Percentiles rank a stretch among this genome's conserved stretches.
phyloP scores from a whole-genome alignment of 352 stramenopile species.

The Elongisporangium senticosum region DNA sequence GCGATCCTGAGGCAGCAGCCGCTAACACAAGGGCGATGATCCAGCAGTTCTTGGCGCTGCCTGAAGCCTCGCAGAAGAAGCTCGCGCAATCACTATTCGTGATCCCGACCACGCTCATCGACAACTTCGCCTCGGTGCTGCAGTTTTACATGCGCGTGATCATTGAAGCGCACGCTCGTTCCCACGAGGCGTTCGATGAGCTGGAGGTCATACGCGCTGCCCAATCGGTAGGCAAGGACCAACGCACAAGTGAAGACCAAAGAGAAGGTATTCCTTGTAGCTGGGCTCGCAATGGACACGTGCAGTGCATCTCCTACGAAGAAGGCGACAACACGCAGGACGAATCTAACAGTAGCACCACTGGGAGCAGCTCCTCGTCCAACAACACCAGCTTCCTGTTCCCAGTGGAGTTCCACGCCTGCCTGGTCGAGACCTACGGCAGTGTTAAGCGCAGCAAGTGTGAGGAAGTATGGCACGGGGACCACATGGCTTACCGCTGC shows the following conservation, averaged over 20 bases:
- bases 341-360: neutral
- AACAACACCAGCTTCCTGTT: conserved; percentile 20
- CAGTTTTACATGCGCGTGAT: conserved; percentile 65
- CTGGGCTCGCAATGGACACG: conserved; percentile 26
- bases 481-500: conserved; percentile 85
- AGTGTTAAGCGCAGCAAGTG: conserved; percentile 73
- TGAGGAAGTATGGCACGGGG: conserved; percentile 83
- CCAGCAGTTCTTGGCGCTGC: conserved; percentile 29
- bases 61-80: conserved; percentile 30
- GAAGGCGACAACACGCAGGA: conserved; percentile 18
- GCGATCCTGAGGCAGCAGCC: neutral
- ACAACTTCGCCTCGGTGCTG: conserved; percentile 41
- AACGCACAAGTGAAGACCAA: neutral
- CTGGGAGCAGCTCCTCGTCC: neutral
- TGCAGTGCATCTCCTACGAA: conserved; percentile 28
- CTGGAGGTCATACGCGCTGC: neutral
- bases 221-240: neutral
- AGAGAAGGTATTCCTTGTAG: conserved; percentile 5
- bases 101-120: conserved; percentile 29
- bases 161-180: conserved; percentile 38
- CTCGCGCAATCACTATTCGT: conserved; percentile 42
- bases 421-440: conserved; percentile 45
- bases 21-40: conserved; percentile 20
- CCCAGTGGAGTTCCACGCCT: conserved; percentile 36
- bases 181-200: conserved; percentile 11